Conservation (phyloP, 176 grass and related monocot genomes). For the Triticum urartu region DNA sequence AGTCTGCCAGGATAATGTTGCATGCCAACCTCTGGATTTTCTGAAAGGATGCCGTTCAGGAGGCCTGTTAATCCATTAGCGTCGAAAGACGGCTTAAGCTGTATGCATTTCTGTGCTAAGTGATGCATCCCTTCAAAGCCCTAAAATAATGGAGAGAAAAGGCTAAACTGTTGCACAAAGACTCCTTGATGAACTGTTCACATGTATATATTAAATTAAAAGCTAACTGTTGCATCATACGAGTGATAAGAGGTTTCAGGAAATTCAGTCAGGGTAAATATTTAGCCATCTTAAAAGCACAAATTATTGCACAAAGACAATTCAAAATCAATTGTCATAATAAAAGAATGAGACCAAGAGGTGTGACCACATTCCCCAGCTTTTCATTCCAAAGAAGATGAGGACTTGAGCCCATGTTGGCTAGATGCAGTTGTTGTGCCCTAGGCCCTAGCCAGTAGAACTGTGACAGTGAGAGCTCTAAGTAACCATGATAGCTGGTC, state of each 20-base stretch:
- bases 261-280: background rate
- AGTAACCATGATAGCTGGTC: background rate
- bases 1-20: conserved; percentile 33
- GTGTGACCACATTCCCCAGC: background rate
- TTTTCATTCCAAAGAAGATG: background rate
- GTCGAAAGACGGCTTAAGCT: conserved; percentile 69
- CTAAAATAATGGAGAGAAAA: conserved; percentile 47
- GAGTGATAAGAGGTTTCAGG: conserved; percentile 12
- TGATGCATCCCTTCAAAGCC: conserved; percentile 91
- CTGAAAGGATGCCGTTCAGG: conserved; percentile 74
- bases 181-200: background rate
- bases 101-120: conserved; percentile 81
- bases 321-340: conserved; percentile 3
- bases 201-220: background rate
- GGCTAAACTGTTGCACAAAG: background rate
- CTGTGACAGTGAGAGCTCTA: no score
- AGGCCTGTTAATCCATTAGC: conserved; percentile 70
- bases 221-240: conserved; percentile 6
- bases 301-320: background rate
- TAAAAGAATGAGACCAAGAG: background rate
- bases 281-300: background rate
- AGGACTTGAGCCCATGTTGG: background rate
- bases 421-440: background rate
- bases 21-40: conserved; percentile 80
- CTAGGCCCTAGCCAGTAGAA: background rate